Evolutionary conservation across 1,139 yeast genomes (phyloP), one percentile per base, ranked within the genome.

Genomic region (Eremothecium gossypii): DNA sequence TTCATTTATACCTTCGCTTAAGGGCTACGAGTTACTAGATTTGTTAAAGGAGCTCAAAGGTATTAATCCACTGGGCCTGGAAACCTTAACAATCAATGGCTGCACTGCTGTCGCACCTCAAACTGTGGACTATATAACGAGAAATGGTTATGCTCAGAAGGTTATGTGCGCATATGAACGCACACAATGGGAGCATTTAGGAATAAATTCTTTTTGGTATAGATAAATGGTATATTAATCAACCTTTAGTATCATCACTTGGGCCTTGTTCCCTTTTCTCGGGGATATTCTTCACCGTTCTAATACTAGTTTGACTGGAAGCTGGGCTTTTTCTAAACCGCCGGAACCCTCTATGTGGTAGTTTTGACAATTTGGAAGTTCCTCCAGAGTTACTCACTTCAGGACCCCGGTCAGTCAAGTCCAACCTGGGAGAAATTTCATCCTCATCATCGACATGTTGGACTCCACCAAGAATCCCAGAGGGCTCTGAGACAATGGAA

Each of bases 11-110:
- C 52, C 53, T 14, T 47, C 51, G 9, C 46, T 60, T 14, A 52
- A 60, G 2, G 65, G 65, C 9, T 60, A 52, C 8, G 50, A 63
- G 1, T 38, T 58, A 2, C 58, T 52, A 43, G 58, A 58, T 11
- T 45, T 60, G 8, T 23, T 57, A 4, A 46, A 45, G 23, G 46
- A 47, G 9, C 41, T 60, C 5, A 45, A 45, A 30, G 50, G 50
- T 8, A 23, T 27, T 7, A 49, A 49, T 23, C 38, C 47, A 8
- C 36, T 28, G 8, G 51, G 58, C 7, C 43, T 60, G n/a, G 49
- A 52, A 2, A 33, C 41, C 14, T 43, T 60, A 9, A 43, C 43
- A 12, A 44, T 60, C 6, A 53, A 60, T 41, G 60, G 60, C 2
- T 60, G 65, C 38, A 38, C 45, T 2, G 47, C 52, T 6, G 40